These are phyloP conservation scores for button mushroom (Agaricus bisporus) DNA, from an alignment of 768 basidiomycete species.

Conservation along the genomic window DNA sequence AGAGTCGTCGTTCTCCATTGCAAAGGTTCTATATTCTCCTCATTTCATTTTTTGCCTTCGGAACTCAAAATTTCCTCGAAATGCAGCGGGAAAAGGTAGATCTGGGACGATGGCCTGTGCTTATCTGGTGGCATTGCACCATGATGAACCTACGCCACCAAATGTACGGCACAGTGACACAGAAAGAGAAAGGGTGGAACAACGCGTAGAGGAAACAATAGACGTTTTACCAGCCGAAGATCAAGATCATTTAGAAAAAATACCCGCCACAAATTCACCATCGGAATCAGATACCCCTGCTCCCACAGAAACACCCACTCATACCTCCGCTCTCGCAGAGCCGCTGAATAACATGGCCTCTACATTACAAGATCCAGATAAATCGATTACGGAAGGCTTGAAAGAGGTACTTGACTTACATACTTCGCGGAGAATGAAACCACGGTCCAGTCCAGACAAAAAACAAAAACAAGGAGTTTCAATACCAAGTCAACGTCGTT, in stretches of 20 bases:
- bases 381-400: slow-evolving; percentile 33
- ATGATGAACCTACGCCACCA: slow-evolving; percentile 37
- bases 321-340: not conserved
- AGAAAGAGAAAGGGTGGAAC: slow-evolving; percentile 41
- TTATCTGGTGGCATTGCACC: slow-evolving; percentile 61
- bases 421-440: slow-evolving; percentile 65
- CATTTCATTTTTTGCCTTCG: not conserved
- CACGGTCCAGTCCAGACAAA: slow-evolving; percentile 24
- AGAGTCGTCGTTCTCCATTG: slow-evolving; percentile 81
- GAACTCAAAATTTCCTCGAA: not conserved
- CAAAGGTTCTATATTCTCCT: slow-evolving; percentile 47
- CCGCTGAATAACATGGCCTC: not conserved
- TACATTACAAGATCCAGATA: slow-evolving; percentile 17
- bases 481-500: slow-evolving; percentile 78
- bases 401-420: slow-evolving; percentile 61
- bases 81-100: slow-evolving; percentile 70
- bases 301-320: not conserved
- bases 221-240: slow-evolving; percentile 42
- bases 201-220: slow-evolving; percentile 44
- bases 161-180: slow-evolving; percentile 39
- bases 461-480: slow-evolving; percentile 53
- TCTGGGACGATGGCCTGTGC: slow-evolving; percentile 84
- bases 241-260: slow-evolving; percentile 13
- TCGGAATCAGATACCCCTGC: not conserved
- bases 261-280: slow-evolving; percentile 11